These are phyloP conservation scores for Chromera velia DNA, from an alignment of 73 alveolate genomes.

Conservation along the genomic window DNA sequence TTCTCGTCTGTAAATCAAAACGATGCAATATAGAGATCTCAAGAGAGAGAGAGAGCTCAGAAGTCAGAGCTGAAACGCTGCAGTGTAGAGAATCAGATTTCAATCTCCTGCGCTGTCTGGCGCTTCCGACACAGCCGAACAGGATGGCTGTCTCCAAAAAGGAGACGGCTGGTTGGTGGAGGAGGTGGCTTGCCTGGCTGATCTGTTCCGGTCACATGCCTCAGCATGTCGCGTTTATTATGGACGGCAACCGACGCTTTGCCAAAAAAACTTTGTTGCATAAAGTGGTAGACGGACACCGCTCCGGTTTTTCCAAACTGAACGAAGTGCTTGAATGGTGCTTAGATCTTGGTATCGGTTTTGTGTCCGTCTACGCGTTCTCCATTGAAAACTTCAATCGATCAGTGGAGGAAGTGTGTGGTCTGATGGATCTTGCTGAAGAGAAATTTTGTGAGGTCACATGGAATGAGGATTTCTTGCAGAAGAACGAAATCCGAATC, in stretches of 20 bases:
- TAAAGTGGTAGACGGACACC: conserved; percentile 31
- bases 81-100: no score
- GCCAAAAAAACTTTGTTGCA: conserved; percentile 21
- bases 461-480: conserved; percentile 4
- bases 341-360: conserved; percentile 29
- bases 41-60: no score
- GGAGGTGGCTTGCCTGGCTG: no score
- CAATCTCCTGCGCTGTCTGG: no score
- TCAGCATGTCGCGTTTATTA: conserved; percentile 39
- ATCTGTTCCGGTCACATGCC: conserved; percentile 28
- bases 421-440: no score
- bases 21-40: no score
- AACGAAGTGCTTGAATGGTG: conserved; percentile 39
- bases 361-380: conserved; percentile 38
- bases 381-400: conserved; percentile 40
- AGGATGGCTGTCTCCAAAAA: no score
- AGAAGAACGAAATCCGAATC: neutral
- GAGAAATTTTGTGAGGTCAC: conserved; percentile 8
- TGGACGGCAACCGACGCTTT: conserved; percentile 45
- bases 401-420: conserved; percentile 29
- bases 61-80: no score
- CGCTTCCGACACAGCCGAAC: no score
- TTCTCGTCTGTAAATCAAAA: no score
- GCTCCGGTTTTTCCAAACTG: conserved; percentile 23
- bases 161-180: no score